Evolutionary conservation across 129 eudicot species (phyloP).

Genomic region (Escallonia herrerae): DNA sequence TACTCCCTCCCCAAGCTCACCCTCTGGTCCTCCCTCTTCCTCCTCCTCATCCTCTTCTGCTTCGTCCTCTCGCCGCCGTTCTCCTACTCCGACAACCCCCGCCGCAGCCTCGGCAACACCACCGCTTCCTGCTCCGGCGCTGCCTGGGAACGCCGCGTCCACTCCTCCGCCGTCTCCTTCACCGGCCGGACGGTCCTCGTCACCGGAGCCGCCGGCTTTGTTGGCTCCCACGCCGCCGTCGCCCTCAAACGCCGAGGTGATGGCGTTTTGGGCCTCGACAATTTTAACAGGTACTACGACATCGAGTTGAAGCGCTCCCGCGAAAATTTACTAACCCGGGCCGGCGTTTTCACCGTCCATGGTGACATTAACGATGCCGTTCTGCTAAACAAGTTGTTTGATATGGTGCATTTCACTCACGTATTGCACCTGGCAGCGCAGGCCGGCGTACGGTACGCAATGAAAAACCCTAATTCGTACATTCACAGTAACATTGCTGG

Average conservation of each 20-base stretch:
- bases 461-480: constrained; percentile 55
- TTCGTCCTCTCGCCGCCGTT: constrained; percentile 32
- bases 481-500: constrained; percentile 45
- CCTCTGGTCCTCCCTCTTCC: constrained; percentile 47
- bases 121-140: constrained; percentile 20
- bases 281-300: constrained; percentile 54
- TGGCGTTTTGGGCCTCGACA: constrained; percentile 62
- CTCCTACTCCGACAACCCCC: constrained; percentile 31
- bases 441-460: constrained; percentile 67
- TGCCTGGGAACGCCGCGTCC: constrained; percentile 45
- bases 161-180: constrained; percentile 46
- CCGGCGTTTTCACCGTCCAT: constrained; percentile 42
- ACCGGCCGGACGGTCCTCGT: constrained; percentile 41
- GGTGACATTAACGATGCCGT: constrained; percentile 52
- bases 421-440: constrained; percentile 67
- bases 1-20: constrained; percentile 42
- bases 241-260: constrained; percentile 51
- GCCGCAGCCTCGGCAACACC: constrained; percentile 29
- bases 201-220: constrained; percentile 70
- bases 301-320: constrained; percentile 39
- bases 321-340: constrained; percentile 29
- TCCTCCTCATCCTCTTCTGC: constrained; percentile 33
- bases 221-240: constrained; percentile 48
- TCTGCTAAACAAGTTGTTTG: constrained; percentile 36
- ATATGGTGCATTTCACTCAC: constrained; percentile 41